phyloP scores from a whole-genome alignment of 192 early-diverging fungal genomes.

The Mycoemilia scoparia region DNA sequence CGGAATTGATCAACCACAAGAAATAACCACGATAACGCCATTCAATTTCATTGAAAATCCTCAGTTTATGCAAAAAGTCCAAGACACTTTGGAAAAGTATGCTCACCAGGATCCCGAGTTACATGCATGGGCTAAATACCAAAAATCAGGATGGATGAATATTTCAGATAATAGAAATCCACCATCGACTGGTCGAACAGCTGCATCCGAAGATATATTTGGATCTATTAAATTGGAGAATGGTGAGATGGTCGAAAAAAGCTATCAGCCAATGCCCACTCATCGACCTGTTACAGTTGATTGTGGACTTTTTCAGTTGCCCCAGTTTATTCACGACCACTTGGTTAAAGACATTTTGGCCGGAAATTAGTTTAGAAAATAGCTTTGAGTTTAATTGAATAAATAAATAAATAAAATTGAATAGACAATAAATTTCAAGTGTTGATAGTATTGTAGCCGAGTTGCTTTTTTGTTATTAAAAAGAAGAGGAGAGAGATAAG shows the following conservation, averaged over 20 bases:
- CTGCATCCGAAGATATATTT: conserved; percentile 20
- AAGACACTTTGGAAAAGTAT: conserved; percentile 9
- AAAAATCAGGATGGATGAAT: conserved; percentile 29
- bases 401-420: too few relatives aligned
- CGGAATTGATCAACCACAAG: too few relatives aligned
- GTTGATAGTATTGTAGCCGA: too few relatives aligned
- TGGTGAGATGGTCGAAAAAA: conserved; percentile 9
- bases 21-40: conserved; percentile 11
- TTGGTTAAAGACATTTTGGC: conserved; percentile 10
- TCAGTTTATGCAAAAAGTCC: conserved; percentile 14
- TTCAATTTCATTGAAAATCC: conserved; percentile 21
- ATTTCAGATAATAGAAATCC: conserved; percentile 22
- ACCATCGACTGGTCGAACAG: conserved; percentile 21
- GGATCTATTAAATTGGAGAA: conserved; percentile 17
- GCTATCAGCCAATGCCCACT: conserved; percentile 18
- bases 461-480: too few relatives aligned
- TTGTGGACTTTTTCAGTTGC: conserved; percentile 27
- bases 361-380: too few relatives aligned
- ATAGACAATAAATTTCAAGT: too few relatives aligned
- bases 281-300: conserved; percentile 17
- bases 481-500: too few relatives aligned
- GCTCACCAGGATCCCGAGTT: conserved; percentile 28
- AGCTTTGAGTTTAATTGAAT: too few relatives aligned
- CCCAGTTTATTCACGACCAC: conserved; percentile 14
- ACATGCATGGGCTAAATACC: conserved; percentile 21